Evolutionary conservation across 2,329 filamentous ascomycete species (phyloP).

Genomic region (Ophiostoma ips): DNA sequence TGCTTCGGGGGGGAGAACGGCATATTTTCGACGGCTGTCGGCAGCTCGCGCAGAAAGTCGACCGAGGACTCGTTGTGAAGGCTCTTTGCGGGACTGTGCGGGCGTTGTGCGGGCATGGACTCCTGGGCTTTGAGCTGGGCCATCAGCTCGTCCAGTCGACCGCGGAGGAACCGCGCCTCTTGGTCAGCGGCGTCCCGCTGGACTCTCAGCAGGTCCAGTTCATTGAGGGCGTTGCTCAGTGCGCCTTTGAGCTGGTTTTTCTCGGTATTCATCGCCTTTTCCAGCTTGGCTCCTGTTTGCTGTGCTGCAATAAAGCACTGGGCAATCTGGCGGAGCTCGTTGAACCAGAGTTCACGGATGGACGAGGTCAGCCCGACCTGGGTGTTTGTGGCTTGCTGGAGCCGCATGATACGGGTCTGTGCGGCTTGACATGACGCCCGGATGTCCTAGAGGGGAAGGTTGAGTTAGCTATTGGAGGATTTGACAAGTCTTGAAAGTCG

Average conservation of each 20-base stretch:
- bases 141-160: not conserved
- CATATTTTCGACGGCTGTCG: slow-evolving; percentile 10
- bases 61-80: not conserved
- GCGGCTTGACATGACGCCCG: slow-evolving; percentile 11
- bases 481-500: not conserved
- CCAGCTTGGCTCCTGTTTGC: slow-evolving; percentile 10
- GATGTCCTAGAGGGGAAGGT: slow-evolving; percentile 13
- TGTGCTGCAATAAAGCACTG: slow-evolving; percentile 14
- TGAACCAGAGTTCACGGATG: slow-evolving; percentile 9
- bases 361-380: slow-evolving; percentile 11
- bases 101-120: not conserved
- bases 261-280: slow-evolving; percentile 10
- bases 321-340: slow-evolving; percentile 11
- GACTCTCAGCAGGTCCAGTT: slow-evolving; percentile 4
- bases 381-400: slow-evolving; percentile 13
- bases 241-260: slow-evolving; percentile 9
- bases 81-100: not conserved
- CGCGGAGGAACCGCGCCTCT: slow-evolving; percentile 10
- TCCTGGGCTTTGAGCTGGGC: not conserved
- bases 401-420: slow-evolving; percentile 13
- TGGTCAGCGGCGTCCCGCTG: slow-evolving; percentile 7
- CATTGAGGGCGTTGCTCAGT: slow-evolving; percentile 9
- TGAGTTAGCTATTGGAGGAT: too few species aligned
- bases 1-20: slow-evolving; percentile 5
- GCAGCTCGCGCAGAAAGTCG: slow-evolving; percentile 3